These are phyloP conservation scores for Yamadazyma blattariae DNA, from an alignment of 1,139 yeast species.

Conservation along the genomic window DNA sequence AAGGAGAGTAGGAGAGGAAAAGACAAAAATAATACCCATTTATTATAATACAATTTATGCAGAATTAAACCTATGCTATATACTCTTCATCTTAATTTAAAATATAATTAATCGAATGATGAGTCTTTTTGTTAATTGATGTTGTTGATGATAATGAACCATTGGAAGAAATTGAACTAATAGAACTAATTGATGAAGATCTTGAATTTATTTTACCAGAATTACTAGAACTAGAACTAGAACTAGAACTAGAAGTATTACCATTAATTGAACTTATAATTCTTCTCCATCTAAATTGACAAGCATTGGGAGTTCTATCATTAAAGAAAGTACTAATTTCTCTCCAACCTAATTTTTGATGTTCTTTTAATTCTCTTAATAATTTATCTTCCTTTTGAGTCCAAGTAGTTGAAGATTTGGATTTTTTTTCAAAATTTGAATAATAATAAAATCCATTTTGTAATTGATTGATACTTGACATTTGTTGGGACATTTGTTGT, in stretches of 20 bases:
- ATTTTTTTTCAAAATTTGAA: conserved; percentile 13
- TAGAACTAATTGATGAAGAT: conserved; percentile 2
- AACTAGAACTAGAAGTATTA: conserved; percentile 12
- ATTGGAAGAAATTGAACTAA: neutral
- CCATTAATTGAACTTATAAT: conserved; percentile 21
- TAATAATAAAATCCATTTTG: conserved; percentile 11
- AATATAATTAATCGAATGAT: conserved; percentile 26
- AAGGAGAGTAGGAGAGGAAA: too few species aligned
- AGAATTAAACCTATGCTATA: too few species aligned
- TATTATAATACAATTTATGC: too few species aligned
- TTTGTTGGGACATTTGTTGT: neutral
- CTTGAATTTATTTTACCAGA: neutral
- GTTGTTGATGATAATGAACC: conserved; percentile 1
- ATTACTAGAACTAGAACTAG: conserved; percentile 8
- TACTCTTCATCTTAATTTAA: conserved; percentile 23
- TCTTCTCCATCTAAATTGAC: conserved; percentile 48
- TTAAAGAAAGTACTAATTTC: conserved; percentile 41
- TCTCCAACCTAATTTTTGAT: conserved; percentile 46
- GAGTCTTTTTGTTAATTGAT: conserved; percentile 21
- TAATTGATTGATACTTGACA: neutral
- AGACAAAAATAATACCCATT: too few species aligned
- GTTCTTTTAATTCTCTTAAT: conserved; percentile 36
- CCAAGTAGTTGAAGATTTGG: conserved; percentile 40
- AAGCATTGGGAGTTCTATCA: conserved; percentile 47
- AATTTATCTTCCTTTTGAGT: conserved; percentile 38